phyloP scores from a whole-genome alignment of 331 rosid genomes.

The Acacia concinna region DNA sequence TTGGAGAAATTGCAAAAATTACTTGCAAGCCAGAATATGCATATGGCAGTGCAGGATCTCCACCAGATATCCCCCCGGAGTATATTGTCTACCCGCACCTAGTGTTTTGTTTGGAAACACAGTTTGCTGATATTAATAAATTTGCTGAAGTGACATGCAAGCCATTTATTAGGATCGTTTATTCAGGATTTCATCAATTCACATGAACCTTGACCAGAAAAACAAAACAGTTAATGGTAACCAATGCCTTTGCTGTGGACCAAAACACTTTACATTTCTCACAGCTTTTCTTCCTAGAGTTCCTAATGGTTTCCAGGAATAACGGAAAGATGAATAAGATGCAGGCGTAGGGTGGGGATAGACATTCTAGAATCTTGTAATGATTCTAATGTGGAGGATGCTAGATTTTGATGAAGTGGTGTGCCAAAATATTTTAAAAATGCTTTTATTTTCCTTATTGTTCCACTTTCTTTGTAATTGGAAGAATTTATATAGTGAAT shows the following conservation, averaged over 20 bases:
- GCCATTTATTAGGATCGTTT: not conserved
- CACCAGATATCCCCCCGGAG: conserved; percentile 95
- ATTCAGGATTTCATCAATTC: not conserved
- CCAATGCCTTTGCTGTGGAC: not conserved
- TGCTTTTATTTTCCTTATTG: not conserved
- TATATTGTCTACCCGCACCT: conserved; percentile 32
- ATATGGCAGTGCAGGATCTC: conserved; percentile 91
- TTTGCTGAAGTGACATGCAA: not conserved
- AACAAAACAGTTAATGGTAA: not conserved
- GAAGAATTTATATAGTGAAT: conserved; percentile 9
- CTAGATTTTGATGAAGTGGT: not conserved
- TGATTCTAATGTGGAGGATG: not conserved
- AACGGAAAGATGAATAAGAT: not conserved
- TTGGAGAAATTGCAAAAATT: conserved; percentile 86
- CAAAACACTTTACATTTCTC: not conserved
- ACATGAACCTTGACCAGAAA: not conserved
- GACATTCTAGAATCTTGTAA: conserved; percentile 1
- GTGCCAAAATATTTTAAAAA: not conserved
- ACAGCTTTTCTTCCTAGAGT: not conserved
- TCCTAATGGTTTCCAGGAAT: not conserved
- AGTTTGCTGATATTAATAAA: not conserved
- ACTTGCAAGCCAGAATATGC: conserved; percentile 94
- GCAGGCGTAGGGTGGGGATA: not conserved
- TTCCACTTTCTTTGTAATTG: not conserved
- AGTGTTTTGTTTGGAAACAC: conserved; percentile 9